Conservation (phyloP, 495 filamentous ascomycete species). For the Monascus purpureus region DNA sequence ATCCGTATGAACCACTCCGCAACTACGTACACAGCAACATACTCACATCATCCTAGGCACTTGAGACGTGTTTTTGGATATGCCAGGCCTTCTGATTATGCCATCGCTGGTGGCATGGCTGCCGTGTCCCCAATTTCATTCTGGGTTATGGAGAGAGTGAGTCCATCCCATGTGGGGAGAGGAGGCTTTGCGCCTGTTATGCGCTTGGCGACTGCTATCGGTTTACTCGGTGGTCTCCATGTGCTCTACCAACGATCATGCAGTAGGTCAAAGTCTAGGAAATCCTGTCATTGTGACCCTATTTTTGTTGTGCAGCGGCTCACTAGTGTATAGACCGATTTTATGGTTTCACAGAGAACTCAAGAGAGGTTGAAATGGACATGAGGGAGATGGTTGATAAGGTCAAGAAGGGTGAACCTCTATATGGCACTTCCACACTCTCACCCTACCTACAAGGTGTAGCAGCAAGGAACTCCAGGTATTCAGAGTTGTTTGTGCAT, state of each 20-base stretch:
- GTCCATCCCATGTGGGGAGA: conserved; percentile 65
- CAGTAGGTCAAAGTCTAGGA: conserved; percentile 26
- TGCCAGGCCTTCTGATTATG: conserved; percentile 72
- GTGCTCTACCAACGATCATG: conserved; percentile 63
- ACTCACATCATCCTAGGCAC: conserved; percentile 47
- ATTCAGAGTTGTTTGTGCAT: conserved; percentile 67
- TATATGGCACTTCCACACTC: conserved; percentile 72
- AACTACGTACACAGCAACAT: conserved; percentile 4
- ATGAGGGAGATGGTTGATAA: conserved; percentile 96
- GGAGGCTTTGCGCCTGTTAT: conserved; percentile 71
- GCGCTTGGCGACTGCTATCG: conserved; percentile 61
- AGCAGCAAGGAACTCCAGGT: conserved; percentile 81
- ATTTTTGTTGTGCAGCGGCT: conserved; percentile 3
- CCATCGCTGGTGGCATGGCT: conserved; percentile 47
- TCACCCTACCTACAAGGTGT: conserved; percentile 87
- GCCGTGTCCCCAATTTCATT: conserved; percentile 58
- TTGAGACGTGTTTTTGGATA: conserved; percentile 79
- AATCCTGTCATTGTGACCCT: not conserved
- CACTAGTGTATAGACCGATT: conserved; percentile 44
- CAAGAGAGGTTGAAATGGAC: conserved; percentile 83
- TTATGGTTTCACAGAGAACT: conserved; percentile 87
- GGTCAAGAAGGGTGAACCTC: conserved; percentile 76
- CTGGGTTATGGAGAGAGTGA: conserved; percentile 63
- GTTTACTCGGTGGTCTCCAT: conserved; percentile 60
- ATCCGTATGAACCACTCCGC: conserved; percentile 56